These are phyloP conservation scores for Colletotrichum tanaceti DNA, from an alignment of 2,329 filamentous ascomycete species.

Conservation along the genomic window DNA sequence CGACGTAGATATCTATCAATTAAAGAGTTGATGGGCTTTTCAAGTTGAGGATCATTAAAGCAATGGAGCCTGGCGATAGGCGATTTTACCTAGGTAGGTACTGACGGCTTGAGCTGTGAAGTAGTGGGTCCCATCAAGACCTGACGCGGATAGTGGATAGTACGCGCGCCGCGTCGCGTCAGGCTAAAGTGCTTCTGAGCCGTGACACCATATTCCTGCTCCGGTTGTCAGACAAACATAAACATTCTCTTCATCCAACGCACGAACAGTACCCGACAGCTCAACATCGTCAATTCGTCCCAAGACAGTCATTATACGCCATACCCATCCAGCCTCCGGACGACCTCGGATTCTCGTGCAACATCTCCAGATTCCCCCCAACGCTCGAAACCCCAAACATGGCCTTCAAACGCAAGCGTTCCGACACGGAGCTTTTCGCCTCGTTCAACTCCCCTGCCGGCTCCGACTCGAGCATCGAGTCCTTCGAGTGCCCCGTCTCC, in stretches of 20 bases:
- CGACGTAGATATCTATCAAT: too few species aligned
- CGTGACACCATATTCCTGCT: background rate
- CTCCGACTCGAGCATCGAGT: conserved; percentile 49
- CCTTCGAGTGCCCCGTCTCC: conserved; percentile 48
- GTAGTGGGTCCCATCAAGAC: conserved; percentile 2
- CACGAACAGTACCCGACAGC: background rate
- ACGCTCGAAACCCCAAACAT: conserved; percentile 48
- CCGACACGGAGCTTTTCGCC: conserved; percentile 64
- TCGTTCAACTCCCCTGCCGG: conserved; percentile 56
- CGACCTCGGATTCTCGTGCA: background rate
- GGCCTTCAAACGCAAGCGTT: conserved; percentile 73
- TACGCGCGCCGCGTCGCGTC: conserved; percentile 10
- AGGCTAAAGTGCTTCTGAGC: background rate
- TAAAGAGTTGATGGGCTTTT: too few species aligned
- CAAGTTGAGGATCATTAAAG: too few species aligned
- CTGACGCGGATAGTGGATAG: background rate
- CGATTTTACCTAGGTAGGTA: too few species aligned
- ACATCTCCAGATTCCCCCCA: background rate
- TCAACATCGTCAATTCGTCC: background rate
- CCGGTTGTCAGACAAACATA: background rate
- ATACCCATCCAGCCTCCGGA: too few species aligned
- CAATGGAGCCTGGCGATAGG: too few species aligned
- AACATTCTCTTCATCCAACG: background rate
- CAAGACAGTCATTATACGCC: too few species aligned
- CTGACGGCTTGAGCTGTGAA: background rate